A percentile compares a stretch with the other conserved stretches of the same genome.
These are phyloP conservation scores for Lactarius hengduanensis DNA, from an alignment of 768 basidiomycete genomes.

Conservation along the genomic window DNA sequence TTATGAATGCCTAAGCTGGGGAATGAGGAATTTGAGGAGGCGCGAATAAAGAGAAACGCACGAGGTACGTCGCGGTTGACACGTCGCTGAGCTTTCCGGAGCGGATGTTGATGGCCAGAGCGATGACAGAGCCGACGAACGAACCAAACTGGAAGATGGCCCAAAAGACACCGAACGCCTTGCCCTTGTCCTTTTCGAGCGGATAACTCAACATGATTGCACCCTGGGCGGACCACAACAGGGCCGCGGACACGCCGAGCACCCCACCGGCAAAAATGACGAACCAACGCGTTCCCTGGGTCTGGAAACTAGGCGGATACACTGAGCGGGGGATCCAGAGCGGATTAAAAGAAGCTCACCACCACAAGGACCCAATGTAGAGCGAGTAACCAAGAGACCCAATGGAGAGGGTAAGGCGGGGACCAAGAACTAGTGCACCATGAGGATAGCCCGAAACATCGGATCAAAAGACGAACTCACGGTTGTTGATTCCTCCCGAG, in stretches of 20 bases:
- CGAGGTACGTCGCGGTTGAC: conserved; percentile 43
- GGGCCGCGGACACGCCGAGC: conserved; percentile 49
- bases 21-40: neutral
- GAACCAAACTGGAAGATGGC: conserved; percentile 46
- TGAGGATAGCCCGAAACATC: neutral
- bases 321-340: neutral
- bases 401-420: conserved; percentile 47
- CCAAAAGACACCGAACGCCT: conserved; percentile 54
- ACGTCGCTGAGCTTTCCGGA: conserved; percentile 36
- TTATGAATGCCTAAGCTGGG: conserved; percentile 39
- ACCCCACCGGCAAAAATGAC: conserved; percentile 49
- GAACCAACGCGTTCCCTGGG: conserved; percentile 43
- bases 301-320: conserved; percentile 36
- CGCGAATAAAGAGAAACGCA: conserved; percentile 26
- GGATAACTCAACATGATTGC: conserved; percentile 57
- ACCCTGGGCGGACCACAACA: conserved; percentile 56
- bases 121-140: conserved; percentile 45
- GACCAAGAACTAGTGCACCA: conserved; percentile 42
- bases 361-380: conserved; percentile 50
- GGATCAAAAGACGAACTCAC: conserved; percentile 28
- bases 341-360: conserved; percentile 31
- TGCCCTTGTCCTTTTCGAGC: conserved; percentile 55
- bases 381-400: conserved; percentile 54
- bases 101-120: conserved; percentile 43
- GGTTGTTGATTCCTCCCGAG: conserved; percentile 40